Conservation (phyloP, 2,329 filamentous ascomycete species). For the Incumbomyces delicatus region DNA sequence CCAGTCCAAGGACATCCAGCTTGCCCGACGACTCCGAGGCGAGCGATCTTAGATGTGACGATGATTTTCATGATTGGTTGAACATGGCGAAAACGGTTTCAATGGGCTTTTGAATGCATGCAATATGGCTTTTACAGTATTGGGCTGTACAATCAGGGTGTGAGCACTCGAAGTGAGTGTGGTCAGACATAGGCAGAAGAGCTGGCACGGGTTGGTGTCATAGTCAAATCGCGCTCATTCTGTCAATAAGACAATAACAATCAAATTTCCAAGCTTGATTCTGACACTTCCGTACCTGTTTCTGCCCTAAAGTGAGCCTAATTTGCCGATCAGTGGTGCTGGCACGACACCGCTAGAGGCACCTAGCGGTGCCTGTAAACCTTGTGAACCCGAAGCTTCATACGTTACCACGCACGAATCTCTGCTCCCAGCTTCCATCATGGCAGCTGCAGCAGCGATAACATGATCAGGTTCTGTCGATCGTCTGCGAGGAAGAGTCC, state of each 20-base stretch:
- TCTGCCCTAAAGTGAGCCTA: too few species aligned
- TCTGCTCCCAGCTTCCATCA: too few species aligned
- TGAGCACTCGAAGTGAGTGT: not conserved
- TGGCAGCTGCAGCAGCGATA: not conserved
- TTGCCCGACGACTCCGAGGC: constrained; percentile 87
- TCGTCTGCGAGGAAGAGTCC: not conserved
- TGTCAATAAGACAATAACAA: constrained; percentile 2
- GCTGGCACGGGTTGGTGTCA: not conserved
- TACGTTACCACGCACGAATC: too few species aligned
- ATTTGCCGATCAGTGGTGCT: not conserved
- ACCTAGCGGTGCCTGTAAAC: too few species aligned
- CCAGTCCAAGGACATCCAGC: constrained; percentile 87
- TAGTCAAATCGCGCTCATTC: not conserved
- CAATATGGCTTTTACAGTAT: not conserved
- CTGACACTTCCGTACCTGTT: not conserved
- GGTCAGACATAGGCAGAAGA: constrained; percentile 1
- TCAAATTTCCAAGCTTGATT: not conserved
- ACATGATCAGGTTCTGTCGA: not conserved
- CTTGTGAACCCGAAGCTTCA: too few species aligned
- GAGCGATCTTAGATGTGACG: constrained; percentile 61
- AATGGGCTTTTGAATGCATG: constrained; percentile 1
- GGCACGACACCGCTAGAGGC: too few species aligned
- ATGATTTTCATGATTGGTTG: constrained; percentile 8
- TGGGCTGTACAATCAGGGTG: constrained; percentile 4
- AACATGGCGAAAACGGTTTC: constrained; percentile 2